phyloP scores from a whole-genome alignment of 2,329 filamentous ascomycete genomes.

The Fusarium proliferatum region DNA sequence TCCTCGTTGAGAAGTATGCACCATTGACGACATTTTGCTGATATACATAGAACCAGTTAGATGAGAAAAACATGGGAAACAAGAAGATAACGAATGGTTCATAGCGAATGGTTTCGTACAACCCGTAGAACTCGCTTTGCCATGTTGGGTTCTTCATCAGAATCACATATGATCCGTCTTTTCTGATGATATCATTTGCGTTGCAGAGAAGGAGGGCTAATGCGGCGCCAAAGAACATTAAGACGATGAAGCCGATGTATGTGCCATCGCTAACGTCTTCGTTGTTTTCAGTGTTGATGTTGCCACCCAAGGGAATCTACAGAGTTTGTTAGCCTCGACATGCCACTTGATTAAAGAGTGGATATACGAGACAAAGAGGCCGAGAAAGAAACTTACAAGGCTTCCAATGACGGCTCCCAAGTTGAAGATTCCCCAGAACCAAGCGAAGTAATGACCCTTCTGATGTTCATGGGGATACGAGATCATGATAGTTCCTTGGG shows the following conservation, averaged over 20 bases:
- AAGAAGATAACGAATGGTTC: constrained; percentile 77
- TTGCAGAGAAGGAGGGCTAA: constrained; percentile 77
- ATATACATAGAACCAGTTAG: constrained; percentile 87
- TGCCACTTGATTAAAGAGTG: fast-evolving
- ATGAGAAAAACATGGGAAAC: constrained; percentile 85
- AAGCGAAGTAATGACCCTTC: constrained; percentile 89
- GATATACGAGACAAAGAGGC: fast-evolving
- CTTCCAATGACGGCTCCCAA: constrained; percentile 88
- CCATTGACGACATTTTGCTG: constrained; percentile 79
- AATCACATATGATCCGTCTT: constrained; percentile 82
- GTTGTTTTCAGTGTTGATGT: constrained; percentile 23
- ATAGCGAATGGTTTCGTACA: constrained; percentile 75
- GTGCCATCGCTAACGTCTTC: constrained; percentile 74
- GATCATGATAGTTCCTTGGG: constrained; percentile 89
- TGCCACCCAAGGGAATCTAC: constrained; percentile 57
- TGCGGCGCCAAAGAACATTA: constrained; percentile 78
- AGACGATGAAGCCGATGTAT: constrained; percentile 85
- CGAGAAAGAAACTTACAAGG: constrained; percentile 53
- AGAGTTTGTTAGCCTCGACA: fast-evolving
- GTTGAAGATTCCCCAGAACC: constrained; percentile 97
- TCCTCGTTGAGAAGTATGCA: constrained; percentile 77
- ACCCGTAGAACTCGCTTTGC: constrained; percentile 80
- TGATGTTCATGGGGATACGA: constrained; percentile 82
- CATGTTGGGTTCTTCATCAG: constrained; percentile 92
- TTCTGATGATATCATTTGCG: constrained; percentile 76